Evolutionary conservation across 2,329 filamentous ascomycete species (phyloP), one percentile per base, ranked within the genome.

Genomic region (Botryotinia narcissicola): DNA sequence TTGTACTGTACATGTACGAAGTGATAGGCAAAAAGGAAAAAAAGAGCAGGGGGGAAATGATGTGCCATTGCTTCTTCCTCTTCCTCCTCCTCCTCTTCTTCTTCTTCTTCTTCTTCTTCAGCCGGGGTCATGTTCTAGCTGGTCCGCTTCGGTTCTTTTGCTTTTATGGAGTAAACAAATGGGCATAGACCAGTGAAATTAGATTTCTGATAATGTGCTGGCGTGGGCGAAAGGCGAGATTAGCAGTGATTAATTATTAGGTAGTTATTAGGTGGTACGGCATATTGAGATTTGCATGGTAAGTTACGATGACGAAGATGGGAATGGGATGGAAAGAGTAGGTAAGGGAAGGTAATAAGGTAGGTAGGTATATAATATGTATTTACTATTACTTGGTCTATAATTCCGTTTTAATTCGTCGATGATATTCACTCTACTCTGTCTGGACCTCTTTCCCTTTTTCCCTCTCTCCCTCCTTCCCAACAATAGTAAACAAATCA

Each of bases 291-390:
- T 48, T 66, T 46, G 42, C 62, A 66, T 48, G 20, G 6, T 16
- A 66, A 48, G 29, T 46, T 46, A 48, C 62, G 62, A 66, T 66
- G 62, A 64, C 29, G 22, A 25, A n/a, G 60, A 63, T 63, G 61
- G 37, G 37, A 42, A 63, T 44, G 37, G 14, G 37, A 64, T 64
- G n/a, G 51, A 16, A 22, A 48, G 20, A 46, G 44, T 44, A 48
- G 44, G 44, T 48, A 48, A 14, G 25, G 4, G 10, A 51, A 51
- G 22, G 25, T 14, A 25, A 12, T 51, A 6, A 51, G 10, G 4
- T 12, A 6, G 48, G 25, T 12, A n/a, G 25, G 10, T 51, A 51
- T 51, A 51, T 51, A 51, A 51, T 51, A n/a, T n/a, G 12, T n/a
- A 51, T 51, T n/a, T 51, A 51, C 6, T n/a, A 48, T 7, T n/a